Conservation (phyloP, 805 yeast genomes). For the Suhomyces xylopsoci region DNA sequence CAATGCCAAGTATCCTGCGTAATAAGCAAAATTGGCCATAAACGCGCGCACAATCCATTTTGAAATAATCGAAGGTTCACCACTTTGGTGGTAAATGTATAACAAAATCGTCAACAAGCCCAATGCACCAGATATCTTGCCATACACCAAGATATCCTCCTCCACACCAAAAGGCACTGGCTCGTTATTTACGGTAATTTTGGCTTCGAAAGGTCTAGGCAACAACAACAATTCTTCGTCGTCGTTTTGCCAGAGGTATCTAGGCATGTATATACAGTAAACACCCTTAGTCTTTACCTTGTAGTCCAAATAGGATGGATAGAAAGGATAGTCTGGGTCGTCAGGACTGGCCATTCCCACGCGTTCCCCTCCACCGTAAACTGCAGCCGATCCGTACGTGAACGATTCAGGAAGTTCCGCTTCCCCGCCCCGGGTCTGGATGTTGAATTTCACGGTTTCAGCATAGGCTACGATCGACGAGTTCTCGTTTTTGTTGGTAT, state of each 20-base stretch:
- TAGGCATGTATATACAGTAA: constrained; percentile 13
- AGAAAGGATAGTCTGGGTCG: constrained; percentile 1
- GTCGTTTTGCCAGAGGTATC: constrained; percentile 2
- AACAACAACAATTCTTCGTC: neutral
- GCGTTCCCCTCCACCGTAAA: neutral
- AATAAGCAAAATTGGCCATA: neutral
- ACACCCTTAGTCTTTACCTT: constrained; percentile 5
- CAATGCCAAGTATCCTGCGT: neutral
- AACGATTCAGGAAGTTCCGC: constrained; percentile 3
- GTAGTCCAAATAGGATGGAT: neutral
- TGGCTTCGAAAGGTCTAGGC: constrained; percentile 4
- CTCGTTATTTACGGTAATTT: constrained; percentile 7
- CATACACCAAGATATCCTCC: neutral
- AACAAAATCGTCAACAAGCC: constrained; percentile 1
- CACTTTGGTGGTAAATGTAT: neutral
- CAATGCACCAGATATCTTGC: constrained; percentile 1
- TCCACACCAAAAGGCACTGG: constrained; percentile 2
- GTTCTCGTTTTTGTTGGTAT: constrained; percentile 3
- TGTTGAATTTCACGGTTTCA: neutral
- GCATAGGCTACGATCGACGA: constrained; percentile 1
- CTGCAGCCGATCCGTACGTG: constrained; percentile 1
- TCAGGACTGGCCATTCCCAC: neutral
- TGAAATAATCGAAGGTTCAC: neutral
- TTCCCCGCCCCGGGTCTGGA: constrained; percentile 1
- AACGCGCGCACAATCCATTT: neutral